These are phyloP conservation scores for Lignosus rhinocerotis DNA, from an alignment of 1,284 basidiomycete species.

Conservation along the genomic window DNA sequence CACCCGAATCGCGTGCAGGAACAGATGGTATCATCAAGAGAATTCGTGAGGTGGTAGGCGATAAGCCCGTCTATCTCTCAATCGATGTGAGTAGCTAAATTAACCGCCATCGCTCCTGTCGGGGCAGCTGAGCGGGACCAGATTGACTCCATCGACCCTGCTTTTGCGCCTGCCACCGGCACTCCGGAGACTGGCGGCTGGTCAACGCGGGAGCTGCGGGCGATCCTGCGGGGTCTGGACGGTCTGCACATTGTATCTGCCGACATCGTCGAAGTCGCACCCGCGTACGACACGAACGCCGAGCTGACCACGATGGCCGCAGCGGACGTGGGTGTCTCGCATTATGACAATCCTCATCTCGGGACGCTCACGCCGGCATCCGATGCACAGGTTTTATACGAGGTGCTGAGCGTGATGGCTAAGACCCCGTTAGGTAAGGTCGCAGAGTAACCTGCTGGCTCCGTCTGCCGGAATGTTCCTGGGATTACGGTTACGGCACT, in stretches of 20 bases:
- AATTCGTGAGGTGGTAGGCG: constrained; percentile 68
- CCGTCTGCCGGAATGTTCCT: not conserved
- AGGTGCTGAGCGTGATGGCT: constrained; percentile 76
- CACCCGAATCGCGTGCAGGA: constrained; percentile 37
- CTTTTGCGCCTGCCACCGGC: constrained; percentile 79
- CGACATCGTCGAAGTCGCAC: constrained; percentile 82
- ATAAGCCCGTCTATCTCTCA: constrained; percentile 69
- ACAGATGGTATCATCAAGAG: constrained; percentile 69
- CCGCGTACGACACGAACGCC: constrained; percentile 79
- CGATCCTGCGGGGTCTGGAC: constrained; percentile 72
- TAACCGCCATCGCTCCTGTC: not conserved
- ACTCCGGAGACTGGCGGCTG: constrained; percentile 73
- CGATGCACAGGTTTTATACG: constrained; percentile 57
- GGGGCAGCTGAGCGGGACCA: constrained; percentile 25
- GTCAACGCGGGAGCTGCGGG: constrained; percentile 75
- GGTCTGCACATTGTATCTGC: constrained; percentile 75
- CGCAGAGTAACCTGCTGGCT: constrained; percentile 11
- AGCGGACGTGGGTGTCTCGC: constrained; percentile 59
- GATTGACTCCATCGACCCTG: constrained; percentile 77
- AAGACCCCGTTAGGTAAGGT: constrained; percentile 73
- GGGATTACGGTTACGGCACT: constrained; percentile 12
- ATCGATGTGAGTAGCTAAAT: constrained; percentile 57
- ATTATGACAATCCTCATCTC: not conserved
- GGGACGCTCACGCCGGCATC: constrained; percentile 9
- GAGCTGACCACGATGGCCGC: constrained; percentile 80